phyloP scores from a whole-genome alignment of 192 early-diverging fungal species.

The Chytriomyces confervae region DNA sequence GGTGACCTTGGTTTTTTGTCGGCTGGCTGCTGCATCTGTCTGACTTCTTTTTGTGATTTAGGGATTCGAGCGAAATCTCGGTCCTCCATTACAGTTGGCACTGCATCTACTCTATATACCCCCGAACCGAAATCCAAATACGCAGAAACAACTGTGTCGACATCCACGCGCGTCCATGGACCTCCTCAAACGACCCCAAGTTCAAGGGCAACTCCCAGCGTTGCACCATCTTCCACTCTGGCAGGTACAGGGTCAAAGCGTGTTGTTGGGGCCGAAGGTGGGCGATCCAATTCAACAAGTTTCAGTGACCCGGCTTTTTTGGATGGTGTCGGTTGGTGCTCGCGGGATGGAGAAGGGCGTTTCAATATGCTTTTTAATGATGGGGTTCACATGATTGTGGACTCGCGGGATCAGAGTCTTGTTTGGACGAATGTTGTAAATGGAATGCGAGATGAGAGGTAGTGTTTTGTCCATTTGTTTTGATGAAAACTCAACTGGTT shows the following conservation, averaged over 20 bases:
- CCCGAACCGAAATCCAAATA: constrained; percentile 2
- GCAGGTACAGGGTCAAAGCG: neutral
- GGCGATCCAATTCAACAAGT: neutral
- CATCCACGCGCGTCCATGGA: neutral
- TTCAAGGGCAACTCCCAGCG: neutral
- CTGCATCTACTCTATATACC: constrained; percentile 20
- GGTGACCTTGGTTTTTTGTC: neutral
- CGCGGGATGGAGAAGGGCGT: constrained; percentile 36
- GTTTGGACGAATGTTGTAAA: constrained; percentile 38
- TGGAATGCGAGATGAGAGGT: neutral
- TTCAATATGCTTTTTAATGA: constrained; percentile 61
- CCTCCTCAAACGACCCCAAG: neutral
- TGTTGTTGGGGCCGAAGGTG: neutral
- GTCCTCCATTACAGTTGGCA: constrained; percentile 3
- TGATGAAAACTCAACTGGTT: neutral
- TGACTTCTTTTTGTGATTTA: too few species aligned
- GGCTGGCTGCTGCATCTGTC: too few species aligned
- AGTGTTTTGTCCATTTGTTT: constrained; percentile 1
- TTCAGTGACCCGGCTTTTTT: constrained; percentile 31
- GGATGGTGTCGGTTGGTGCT: constrained; percentile 57
- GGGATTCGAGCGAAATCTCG: neutral
- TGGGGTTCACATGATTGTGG: constrained; percentile 47
- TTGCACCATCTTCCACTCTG: neutral
- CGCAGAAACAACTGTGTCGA: neutral
- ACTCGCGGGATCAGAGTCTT: constrained; percentile 47